These are phyloP conservation scores for Knoxia roxburghii DNA, from an alignment of 257 asterid species.

Conservation along the genomic window DNA sequence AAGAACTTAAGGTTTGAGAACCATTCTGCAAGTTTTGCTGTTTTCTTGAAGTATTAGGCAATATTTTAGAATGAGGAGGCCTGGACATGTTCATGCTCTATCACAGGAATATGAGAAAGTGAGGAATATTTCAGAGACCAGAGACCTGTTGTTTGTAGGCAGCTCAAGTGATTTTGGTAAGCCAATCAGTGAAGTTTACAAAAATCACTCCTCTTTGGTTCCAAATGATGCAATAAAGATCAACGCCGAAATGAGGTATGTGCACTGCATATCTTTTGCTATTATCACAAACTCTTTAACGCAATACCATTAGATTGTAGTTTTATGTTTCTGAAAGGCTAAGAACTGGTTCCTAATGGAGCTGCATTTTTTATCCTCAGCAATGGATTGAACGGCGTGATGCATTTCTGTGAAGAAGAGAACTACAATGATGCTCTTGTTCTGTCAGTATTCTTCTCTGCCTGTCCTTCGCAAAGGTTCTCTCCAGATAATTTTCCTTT, in stretches of 20 bases:
- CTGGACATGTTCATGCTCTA: too few relatives aligned
- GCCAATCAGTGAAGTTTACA: background rate
- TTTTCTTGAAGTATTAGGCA: background rate
- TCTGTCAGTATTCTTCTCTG: conserved; percentile 7
- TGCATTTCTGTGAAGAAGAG: background rate
- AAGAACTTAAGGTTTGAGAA: conserved; percentile 35
- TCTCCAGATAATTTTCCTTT: background rate
- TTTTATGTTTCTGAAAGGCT: background rate
- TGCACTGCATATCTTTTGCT: background rate
- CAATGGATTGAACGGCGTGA: conserved; percentile 5
- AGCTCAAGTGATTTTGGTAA: conserved; percentile 5
- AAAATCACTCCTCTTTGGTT: background rate
- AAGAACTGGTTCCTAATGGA: background rate
- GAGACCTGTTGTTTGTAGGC: conserved; percentile 6
- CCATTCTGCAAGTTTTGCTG: background rate
- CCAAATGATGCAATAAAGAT: background rate
- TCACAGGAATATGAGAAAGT: conserved; percentile 13
- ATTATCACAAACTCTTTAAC: background rate
- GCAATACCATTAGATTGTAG: too few relatives aligned
- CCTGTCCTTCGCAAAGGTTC: too few relatives aligned
- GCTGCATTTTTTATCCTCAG: background rate
- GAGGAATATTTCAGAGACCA: conserved; percentile 11
- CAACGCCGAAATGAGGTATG: conserved; percentile 5
- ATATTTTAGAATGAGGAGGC: too few relatives aligned
- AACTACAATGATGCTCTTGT: background rate